A percentile compares a stretch with the other conserved stretches of the same genome.
These are phyloP conservation scores for Pilasporangium apinafurcum DNA, from an alignment of 352 stramenopile genomes.

Conservation along the genomic window DNA sequence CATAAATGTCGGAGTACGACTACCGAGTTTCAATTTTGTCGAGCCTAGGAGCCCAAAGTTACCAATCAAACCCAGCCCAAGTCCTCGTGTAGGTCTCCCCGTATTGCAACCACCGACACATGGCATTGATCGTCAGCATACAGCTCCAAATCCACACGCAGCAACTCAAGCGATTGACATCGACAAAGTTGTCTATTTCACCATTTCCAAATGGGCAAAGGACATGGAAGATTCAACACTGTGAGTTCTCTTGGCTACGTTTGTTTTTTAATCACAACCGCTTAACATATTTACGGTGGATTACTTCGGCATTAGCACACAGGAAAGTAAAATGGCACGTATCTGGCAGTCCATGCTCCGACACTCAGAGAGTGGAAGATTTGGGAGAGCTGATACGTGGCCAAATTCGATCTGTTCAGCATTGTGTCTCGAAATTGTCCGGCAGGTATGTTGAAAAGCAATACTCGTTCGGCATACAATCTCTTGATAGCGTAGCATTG, in stretches of 20 bases:
- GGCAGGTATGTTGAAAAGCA: slow-evolving; percentile 13
- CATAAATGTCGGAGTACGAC: slow-evolving; percentile 17
- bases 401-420: slow-evolving; percentile 56
- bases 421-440: slow-evolving; percentile 43
- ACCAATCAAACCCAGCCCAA: neutral
- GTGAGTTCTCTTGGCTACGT: slow-evolving; percentile 1
- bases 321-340: slow-evolving; percentile 42
- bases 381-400: slow-evolving; percentile 13
- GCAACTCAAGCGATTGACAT: slow-evolving; percentile 12
- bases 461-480: neutral
- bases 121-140: neutral
- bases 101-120: neutral
- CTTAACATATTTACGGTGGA: too few relatives aligned
- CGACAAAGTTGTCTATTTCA: slow-evolving; percentile 12
- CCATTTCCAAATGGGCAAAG: slow-evolving; percentile 5
- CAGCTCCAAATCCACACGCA: slow-evolving; percentile 1
- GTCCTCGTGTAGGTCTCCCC: neutral
- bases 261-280: neutral
- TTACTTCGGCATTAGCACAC: too few relatives aligned
- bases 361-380: slow-evolving; percentile 49
- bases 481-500: neutral
- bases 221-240: slow-evolving; percentile 14
- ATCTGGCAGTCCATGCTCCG: slow-evolving; percentile 55
- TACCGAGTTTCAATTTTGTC: slow-evolving; percentile 69
- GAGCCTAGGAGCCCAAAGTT: slow-evolving; percentile 17